Evolutionary conservation across 257 asterid species (phyloP).

Genomic region (Gentiana straminea): DNA sequence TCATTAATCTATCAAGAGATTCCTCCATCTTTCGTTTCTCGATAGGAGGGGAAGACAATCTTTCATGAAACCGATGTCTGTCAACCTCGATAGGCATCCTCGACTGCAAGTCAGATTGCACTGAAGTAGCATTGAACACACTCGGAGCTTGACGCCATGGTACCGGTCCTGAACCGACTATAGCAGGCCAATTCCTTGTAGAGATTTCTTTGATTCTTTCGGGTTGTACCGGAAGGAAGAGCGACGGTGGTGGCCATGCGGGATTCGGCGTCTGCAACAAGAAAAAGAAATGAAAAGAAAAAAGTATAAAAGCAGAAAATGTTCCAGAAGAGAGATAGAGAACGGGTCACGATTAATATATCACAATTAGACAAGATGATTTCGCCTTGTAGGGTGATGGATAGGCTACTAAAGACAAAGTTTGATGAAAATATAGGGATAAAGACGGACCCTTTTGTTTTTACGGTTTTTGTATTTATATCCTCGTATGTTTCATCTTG

Average conservation of each 20-base stretch:
- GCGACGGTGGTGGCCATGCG: constrained; percentile 98
- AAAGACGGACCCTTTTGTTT: too few species aligned
- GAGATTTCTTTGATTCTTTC: constrained; percentile 75
- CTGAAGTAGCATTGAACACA: constrained; percentile 38
- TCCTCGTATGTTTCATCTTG: too few species aligned
- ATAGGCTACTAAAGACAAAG: too few species aligned
- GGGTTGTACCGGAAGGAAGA: constrained; percentile 63
- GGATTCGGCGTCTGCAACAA: constrained; percentile 88
- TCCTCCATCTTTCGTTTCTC: constrained; percentile 37
- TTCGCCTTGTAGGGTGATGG: too few species aligned
- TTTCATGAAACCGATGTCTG: constrained; percentile 31
- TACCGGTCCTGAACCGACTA: constrained; percentile 74
- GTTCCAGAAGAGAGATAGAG: too few species aligned
- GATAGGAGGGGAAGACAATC: constrained; percentile 26
- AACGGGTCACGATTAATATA: too few species aligned
- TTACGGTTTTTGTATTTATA: too few species aligned
- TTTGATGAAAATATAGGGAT: too few species aligned
- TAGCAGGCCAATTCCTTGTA: constrained; percentile 45
- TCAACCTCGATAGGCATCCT: constrained; percentile 38
- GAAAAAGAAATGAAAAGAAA: constrained; percentile 1
- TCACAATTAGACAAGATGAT: too few species aligned
- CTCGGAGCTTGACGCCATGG: constrained; percentile 80
- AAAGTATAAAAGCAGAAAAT: too few species aligned
- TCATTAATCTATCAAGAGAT: constrained; percentile 32
- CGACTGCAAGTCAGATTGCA: constrained; percentile 39